Evolutionary conservation across 331 rosid species (phyloP).

Genomic region (Quercus phellos): DNA sequence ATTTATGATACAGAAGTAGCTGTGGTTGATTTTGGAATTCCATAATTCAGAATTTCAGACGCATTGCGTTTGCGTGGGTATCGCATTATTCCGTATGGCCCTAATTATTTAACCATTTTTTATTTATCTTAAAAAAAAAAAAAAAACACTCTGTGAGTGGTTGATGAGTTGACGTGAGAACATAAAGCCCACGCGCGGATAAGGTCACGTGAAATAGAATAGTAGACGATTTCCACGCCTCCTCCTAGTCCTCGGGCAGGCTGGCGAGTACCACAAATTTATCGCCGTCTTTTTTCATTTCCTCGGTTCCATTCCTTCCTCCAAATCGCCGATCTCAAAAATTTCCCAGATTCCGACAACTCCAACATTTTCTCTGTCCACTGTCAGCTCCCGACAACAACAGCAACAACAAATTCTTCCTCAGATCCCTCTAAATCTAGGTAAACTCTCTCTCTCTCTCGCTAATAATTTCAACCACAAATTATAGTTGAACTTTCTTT

Average conservation of each 20-base stretch:
- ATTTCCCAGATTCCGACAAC: slow-evolving; percentile 26
- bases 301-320: slow-evolving; percentile 31
- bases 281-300: slow-evolving; percentile 44
- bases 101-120: no score
- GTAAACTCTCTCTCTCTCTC: background rate
- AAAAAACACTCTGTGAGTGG: no score
- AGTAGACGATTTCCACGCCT: slow-evolving; percentile 14
- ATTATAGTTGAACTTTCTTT: background rate
- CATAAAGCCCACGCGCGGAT: slow-evolving; percentile 7
- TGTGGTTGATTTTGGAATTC: no score
- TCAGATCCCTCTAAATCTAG: background rate
- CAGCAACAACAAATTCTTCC: background rate
- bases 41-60: no score
- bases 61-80: no score
- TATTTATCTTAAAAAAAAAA: no score
- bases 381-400: background rate
- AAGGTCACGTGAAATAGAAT: slow-evolving; percentile 13
- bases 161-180: background rate
- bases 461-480: background rate
- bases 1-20: no score
- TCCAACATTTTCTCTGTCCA: background rate
- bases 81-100: no score
- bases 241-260: slow-evolving; percentile 2
- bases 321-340: slow-evolving; percentile 31
- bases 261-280: slow-evolving; percentile 30